Evolutionary conservation across 2,329 filamentous ascomycete genomes (phyloP), one percentile per base, ranked within the genome.

Genomic region (Trichoderma sp.): DNA sequence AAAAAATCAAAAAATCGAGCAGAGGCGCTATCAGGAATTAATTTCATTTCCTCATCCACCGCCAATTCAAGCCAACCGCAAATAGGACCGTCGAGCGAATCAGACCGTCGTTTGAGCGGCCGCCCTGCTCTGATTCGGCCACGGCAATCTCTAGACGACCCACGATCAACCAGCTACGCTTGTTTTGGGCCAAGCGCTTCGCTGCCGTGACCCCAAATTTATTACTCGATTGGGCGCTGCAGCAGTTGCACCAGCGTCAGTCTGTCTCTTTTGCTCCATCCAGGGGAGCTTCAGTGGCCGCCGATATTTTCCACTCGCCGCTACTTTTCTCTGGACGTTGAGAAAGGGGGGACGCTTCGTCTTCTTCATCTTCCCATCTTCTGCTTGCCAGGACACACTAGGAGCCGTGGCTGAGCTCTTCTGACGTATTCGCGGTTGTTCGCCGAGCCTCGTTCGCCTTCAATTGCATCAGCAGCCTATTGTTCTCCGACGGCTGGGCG

Each of bases 401-500:
- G 66, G 31, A 33, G 57, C 27, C 33, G 65, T 62, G 52, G 58
- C 66, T 56, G 49, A 62, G 58, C 57, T 27, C 10, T 43, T 43
- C 66, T 40, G n/a, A 61, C 58, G 59, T 61, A 37, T 8, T 57
- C 31, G 49, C 43, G 35, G 59, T 31, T 53, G 43, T 55, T 68
- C 27, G 66, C 37, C 57, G 27, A 55, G 58, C 57, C 43, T 47
- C 35, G 29, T 33, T 63, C 59, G 53, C 47, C 16, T n/a, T 62
- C 66, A 68, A 68, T 68, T 57, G 66, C 56, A 29, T 61, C 65
- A 56, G 66, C 66, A 68, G 62, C 59, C 66, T 68, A 63, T 68
- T 68, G 66, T 68, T 57, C 66, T 49, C 47, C 27, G 29, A 24
- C 16, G 35, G 35, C 29, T 63, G n/a, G 24, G 56, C 43, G 40